These are phyloP conservation scores for Lanmaoa pseudosensibilis DNA, from an alignment of 768 basidiomycete species.

Conservation along the genomic window DNA sequence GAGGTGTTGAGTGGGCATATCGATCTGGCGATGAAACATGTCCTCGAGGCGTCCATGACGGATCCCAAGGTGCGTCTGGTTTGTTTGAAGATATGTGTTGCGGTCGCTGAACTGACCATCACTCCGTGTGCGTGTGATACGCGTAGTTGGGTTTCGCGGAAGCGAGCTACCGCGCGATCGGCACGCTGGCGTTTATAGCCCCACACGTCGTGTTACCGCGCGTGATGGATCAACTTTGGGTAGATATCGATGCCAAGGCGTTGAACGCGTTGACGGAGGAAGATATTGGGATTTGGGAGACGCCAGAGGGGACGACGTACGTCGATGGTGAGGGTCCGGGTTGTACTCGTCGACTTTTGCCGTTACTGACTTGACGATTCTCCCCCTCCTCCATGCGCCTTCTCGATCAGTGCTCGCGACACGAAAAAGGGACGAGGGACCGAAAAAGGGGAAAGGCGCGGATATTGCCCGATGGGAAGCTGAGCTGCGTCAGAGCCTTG, in stretches of 20 bases:
- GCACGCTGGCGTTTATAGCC: slow-evolving; percentile 79
- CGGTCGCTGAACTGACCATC: background rate
- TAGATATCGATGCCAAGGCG: slow-evolving; percentile 60
- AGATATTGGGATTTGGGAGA: slow-evolving; percentile 84
- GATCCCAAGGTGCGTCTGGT: slow-evolving; percentile 44
- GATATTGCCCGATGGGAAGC: slow-evolving; percentile 95
- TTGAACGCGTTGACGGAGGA: slow-evolving; percentile 65
- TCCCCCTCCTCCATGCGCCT: too few relatives aligned
- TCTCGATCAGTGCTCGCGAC: slow-evolving; percentile 73
- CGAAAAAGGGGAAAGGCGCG: slow-evolving; percentile 79
- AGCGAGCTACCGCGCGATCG: slow-evolving; percentile 72
- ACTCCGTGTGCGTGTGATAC: too few relatives aligned
- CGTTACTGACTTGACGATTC: too few relatives aligned
- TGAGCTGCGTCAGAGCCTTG: slow-evolving; percentile 83
- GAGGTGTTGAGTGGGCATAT: slow-evolving; percentile 53
- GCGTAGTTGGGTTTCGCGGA: slow-evolving; percentile 53
- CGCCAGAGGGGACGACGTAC: slow-evolving; percentile 77
- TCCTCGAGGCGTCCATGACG: slow-evolving; percentile 48
- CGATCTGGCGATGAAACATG: slow-evolving; percentile 47
- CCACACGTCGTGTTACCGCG: slow-evolving; percentile 66
- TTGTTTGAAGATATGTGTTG: too few relatives aligned
- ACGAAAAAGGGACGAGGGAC: slow-evolving; percentile 50
- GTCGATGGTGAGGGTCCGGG: slow-evolving; percentile 63
- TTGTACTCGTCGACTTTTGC: background rate
- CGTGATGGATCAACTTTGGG: slow-evolving; percentile 62